phyloP scores from a whole-genome alignment of 345 rosid species.

The Salix caprea region DNA sequence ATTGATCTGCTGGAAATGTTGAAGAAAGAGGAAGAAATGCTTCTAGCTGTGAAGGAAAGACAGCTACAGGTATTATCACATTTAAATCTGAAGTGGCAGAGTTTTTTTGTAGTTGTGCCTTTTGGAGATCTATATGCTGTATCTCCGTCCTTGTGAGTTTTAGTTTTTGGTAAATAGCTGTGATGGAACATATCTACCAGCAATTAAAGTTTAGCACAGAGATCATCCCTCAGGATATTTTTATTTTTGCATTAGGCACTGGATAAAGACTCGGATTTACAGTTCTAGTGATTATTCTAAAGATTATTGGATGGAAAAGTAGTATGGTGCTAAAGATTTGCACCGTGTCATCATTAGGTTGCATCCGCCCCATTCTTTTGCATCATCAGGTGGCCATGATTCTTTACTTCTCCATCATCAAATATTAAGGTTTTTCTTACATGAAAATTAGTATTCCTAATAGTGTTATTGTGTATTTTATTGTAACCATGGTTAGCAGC shows the following conservation, averaged over 20 bases:
- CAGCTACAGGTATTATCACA: constrained; percentile 49
- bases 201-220: neutral
- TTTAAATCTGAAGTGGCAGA: neutral
- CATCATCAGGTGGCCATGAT: neutral
- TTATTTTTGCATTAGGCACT: neutral
- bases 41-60: constrained; percentile 68
- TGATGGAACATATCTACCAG: neutral
- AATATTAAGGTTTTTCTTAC: neutral
- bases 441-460: neutral
- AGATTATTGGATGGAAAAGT: neutral
- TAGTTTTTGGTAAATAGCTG: neutral
- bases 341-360: neutral
- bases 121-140: neutral
- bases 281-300: neutral
- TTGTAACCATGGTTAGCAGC: neutral
- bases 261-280: neutral
- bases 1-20: constrained; percentile 82
- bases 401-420: neutral
- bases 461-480: neutral
- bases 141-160: neutral
- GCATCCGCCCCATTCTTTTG: neutral
- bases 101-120: neutral
- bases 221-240: neutral
- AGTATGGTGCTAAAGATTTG: neutral
- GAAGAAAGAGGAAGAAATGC: constrained; percentile 87